Evolutionary conservation across 2,329 filamentous ascomycete species (phyloP).

Genomic region (Calonectria henricotiae): DNA sequence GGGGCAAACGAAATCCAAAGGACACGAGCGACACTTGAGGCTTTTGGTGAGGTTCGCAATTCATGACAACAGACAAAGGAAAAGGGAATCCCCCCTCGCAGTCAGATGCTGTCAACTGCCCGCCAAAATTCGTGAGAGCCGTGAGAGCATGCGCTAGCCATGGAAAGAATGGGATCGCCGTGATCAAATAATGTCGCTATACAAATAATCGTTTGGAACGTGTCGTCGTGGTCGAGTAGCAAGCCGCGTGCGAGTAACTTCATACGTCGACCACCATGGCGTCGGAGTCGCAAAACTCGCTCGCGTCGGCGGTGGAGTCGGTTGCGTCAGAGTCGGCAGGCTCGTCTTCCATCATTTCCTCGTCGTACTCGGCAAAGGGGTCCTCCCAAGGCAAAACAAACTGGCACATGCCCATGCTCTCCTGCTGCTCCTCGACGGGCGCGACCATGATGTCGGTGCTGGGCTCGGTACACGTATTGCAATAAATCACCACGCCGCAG

Average conservation of each 20-base stretch:
- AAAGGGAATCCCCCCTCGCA: conserved; percentile 37
- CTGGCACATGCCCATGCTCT: conserved; percentile 55
- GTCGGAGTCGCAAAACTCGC: conserved; percentile 47
- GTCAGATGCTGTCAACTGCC: conserved; percentile 43
- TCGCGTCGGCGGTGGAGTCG: conserved; percentile 44
- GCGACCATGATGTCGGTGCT: conserved; percentile 47
- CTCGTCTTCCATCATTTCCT: conserved; percentile 54
- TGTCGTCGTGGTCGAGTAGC: conserved; percentile 39
- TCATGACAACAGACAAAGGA: conserved; percentile 36
- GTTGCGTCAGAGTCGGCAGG: conserved; percentile 47
- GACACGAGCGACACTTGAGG: conserved; percentile 48
- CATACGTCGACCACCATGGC: conserved; percentile 48
- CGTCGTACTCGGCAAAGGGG: conserved; percentile 60
- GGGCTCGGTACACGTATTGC: conserved; percentile 59
- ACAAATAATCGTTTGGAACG: conserved; percentile 33
- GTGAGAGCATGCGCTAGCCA: conserved; percentile 52
- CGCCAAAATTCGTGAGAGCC: conserved; percentile 33
- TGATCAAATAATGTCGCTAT: conserved; percentile 14
- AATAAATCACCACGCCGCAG: conserved; percentile 65
- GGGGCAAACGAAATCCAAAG: conserved; percentile 53
- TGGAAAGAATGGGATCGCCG: conserved; percentile 24
- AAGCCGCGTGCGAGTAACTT: conserved; percentile 11
- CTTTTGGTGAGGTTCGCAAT: conserved; percentile 50
- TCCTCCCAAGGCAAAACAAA: conserved; percentile 55
- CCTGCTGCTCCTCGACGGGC: conserved; percentile 40